Evolutionary conservation across 164 flowering plant genomes (phyloP).

Genomic region (Paratinospora sagittata): DNA sequence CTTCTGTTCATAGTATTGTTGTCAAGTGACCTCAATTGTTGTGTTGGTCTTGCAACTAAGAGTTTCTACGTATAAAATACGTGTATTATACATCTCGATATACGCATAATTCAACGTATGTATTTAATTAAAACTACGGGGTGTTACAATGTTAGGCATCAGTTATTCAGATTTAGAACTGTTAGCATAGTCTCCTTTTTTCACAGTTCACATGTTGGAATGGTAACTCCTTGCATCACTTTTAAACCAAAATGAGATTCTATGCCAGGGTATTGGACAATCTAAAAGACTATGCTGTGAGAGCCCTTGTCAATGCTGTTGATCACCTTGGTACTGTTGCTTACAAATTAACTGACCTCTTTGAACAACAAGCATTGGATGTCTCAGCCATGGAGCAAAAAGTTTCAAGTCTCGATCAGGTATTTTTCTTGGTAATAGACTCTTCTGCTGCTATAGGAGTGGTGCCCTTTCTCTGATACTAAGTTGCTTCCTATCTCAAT

Average conservation of each 20-base stretch:
- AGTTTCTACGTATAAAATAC: no score
- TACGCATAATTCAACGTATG: no score
- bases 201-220: no score
- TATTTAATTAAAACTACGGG: no score
- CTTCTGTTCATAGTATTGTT: no score
- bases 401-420: constrained; percentile 73
- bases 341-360: constrained; percentile 77
- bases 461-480: constrained; percentile 2
- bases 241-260: constrained; percentile 5
- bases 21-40: no score
- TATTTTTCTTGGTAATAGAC: constrained; percentile 17
- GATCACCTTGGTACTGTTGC: constrained; percentile 99
- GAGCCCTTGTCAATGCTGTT: constrained; percentile 94
- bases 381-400: constrained; percentile 63
- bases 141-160: no score
- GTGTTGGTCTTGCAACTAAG: no score
- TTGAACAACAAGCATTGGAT: constrained; percentile 76
- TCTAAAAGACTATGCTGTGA: constrained; percentile 87
- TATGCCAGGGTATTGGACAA: constrained; percentile 76
- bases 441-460: constrained; percentile 2
- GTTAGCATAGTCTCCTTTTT: no score
- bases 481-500: constrained; percentile 19
- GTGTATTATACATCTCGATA: no score
- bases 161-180: no score
- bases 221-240: no score